phyloP scores from a whole-genome alignment of 2,329 filamentous ascomycete species.

The Tolypocladium album region DNA sequence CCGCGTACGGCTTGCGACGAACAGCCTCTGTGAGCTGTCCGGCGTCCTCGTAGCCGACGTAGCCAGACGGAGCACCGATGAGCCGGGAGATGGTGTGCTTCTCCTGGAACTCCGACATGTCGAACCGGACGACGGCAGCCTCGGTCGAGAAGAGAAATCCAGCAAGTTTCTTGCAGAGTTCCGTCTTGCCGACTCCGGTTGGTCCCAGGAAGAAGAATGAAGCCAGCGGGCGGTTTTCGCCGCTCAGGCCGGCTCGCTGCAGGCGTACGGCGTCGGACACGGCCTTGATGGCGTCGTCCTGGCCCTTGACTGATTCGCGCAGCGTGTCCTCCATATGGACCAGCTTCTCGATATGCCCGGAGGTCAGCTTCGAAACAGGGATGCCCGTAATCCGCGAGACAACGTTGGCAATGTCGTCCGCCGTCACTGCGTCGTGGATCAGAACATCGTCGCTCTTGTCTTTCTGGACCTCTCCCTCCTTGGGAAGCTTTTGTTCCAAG shows the following conservation, averaged over 20 bases:
- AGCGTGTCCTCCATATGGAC: slow-evolving; percentile 92
- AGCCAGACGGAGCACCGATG: slow-evolving; percentile 87
- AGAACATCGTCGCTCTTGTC: slow-evolving; percentile 40
- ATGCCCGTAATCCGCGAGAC: slow-evolving; percentile 89
- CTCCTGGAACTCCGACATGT: slow-evolving; percentile 97
- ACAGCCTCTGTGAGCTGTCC: slow-evolving; percentile 95
- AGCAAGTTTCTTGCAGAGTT: slow-evolving; percentile 93
- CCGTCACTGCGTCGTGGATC: slow-evolving; percentile 88
- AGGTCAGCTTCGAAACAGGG: slow-evolving; percentile 82
- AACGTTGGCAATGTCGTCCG: slow-evolving; percentile 87
- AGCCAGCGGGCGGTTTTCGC: slow-evolving; percentile 82
- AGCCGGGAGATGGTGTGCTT: slow-evolving; percentile 91
- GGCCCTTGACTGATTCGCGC: slow-evolving; percentile 73
- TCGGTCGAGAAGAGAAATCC: slow-evolving; percentile 89
- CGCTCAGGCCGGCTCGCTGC: slow-evolving; percentile 83
- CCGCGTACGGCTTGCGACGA: slow-evolving; percentile 86
- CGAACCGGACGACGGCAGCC: slow-evolving; percentile 82
- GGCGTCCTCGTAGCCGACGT: slow-evolving; percentile 93
- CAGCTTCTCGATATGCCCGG: slow-evolving; percentile 87
- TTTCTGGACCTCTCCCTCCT: slow-evolving; percentile 47
- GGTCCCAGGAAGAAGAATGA: slow-evolving; percentile 98
- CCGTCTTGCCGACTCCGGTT: slow-evolving; percentile 94
- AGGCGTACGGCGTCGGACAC: slow-evolving; percentile 90
- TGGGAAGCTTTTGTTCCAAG: slow-evolving; percentile 68
- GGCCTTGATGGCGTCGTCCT: slow-evolving; percentile 85